phyloP scores from a whole-genome alignment of 192 early-diverging fungal genomes.

The Coemansia asiatica region DNA sequence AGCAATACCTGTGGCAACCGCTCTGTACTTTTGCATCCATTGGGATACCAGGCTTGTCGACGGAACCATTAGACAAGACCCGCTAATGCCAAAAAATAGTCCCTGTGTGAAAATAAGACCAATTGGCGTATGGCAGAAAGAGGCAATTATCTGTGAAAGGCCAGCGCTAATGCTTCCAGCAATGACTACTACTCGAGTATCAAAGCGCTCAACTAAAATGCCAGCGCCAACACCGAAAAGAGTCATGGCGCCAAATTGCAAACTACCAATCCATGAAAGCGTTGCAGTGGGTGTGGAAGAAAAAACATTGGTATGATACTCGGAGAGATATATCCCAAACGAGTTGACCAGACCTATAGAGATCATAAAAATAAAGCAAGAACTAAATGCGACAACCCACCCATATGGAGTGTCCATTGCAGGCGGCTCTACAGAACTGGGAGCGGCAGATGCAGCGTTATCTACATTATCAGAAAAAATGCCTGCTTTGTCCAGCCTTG shows the following conservation, averaged over 20 bases:
- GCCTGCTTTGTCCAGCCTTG: too few species aligned
- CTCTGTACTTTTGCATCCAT: conserved; percentile 69
- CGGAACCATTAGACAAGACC: conserved; percentile 62
- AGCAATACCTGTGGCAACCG: conserved; percentile 72
- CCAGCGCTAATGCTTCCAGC: conserved; percentile 19
- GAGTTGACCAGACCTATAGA: conserved; percentile 24
- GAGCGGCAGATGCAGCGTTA: neutral
- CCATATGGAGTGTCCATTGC: conserved; percentile 1
- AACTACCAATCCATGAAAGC: conserved; percentile 43
- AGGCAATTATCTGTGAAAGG: conserved; percentile 23
- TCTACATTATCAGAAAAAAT: too few species aligned
- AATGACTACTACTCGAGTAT: conserved; percentile 10
- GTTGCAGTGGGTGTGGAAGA: conserved; percentile 21
- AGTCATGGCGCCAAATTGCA: conserved; percentile 38
- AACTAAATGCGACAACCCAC: conserved; percentile 35
- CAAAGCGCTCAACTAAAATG: conserved; percentile 29
- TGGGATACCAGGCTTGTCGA: conserved; percentile 65
- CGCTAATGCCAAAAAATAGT: conserved; percentile 68
- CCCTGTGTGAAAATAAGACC: conserved; percentile 73
- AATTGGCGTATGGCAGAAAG: conserved; percentile 46
- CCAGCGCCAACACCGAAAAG: conserved; percentile 33
- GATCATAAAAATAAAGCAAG: conserved; percentile 37
- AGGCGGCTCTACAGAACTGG: neutral
- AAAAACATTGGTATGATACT: conserved; percentile 28
- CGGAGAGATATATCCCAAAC: conserved; percentile 36